Conservation (phyloP, 805 yeast species). For the Kodamaea sagamina region DNA sequence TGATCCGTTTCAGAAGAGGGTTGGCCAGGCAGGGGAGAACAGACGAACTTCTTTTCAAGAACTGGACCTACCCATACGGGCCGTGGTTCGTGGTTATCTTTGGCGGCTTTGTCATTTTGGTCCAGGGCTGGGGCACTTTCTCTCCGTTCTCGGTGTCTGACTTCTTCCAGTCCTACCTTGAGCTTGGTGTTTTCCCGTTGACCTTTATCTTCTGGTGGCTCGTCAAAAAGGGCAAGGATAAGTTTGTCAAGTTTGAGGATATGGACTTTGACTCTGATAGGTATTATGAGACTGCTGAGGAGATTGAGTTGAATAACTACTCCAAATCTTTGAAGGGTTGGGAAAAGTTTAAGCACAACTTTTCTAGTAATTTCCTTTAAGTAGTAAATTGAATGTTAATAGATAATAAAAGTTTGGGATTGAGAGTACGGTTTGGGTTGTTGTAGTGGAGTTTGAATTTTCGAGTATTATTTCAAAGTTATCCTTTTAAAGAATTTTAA, state of each 20-base stretch:
- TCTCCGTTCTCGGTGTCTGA: constrained; percentile 44
- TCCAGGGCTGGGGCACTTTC: constrained; percentile 56
- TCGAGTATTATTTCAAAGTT: no score
- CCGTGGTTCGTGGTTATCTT: constrained; percentile 48
- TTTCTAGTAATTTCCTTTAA: constrained; percentile 27
- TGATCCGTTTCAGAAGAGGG: constrained; percentile 51
- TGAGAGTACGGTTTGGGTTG: neutral
- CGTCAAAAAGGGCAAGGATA: constrained; percentile 35
- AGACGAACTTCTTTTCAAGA: constrained; percentile 42
- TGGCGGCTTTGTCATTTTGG: constrained; percentile 46
- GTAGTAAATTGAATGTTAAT: neutral
- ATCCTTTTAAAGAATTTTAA: no score
- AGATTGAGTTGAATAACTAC: constrained; percentile 39
- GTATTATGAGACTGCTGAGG: constrained; percentile 53
- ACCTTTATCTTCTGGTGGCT: constrained; percentile 46
- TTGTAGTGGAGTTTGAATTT: neutral
- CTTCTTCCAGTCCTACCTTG: constrained; percentile 50
- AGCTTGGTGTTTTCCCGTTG: constrained; percentile 48
- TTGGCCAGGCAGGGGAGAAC: constrained; percentile 44
- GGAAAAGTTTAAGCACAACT: constrained; percentile 39
- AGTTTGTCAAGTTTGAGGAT: constrained; percentile 43
- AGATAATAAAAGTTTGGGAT: no score
- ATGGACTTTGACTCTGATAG: constrained; percentile 57
- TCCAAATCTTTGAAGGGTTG: constrained; percentile 45
- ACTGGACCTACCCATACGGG: constrained; percentile 56